Conservation (phyloP, 441 rosid species). For the Arabidopsis lyrata region DNA sequence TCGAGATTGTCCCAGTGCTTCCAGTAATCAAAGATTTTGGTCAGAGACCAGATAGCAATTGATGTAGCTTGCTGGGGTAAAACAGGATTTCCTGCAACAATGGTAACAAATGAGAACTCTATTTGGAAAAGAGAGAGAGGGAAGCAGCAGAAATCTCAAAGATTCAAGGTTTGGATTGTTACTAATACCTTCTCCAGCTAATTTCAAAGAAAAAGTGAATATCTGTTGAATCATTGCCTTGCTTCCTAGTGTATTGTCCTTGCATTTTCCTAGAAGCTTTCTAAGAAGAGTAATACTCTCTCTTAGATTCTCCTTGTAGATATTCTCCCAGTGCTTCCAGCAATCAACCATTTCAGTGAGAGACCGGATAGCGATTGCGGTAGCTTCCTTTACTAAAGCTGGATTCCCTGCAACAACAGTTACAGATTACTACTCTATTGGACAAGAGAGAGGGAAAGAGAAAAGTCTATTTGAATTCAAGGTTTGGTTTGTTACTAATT, state of each 20-base stretch:
- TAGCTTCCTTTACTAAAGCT: neutral
- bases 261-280: neutral
- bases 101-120: neutral
- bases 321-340: neutral
- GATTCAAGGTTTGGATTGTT: neutral
- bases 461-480: neutral
- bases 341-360: neutral
- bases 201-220: constrained; percentile 27
- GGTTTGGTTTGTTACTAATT: neutral
- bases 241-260: constrained; percentile 69
- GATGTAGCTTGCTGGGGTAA: too few species aligned
- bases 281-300: neutral
- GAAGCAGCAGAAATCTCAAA: neutral
- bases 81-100: neutral
- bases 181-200: constrained; percentile 72
- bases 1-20: neutral
- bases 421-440: neutral
- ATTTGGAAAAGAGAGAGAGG: neutral
- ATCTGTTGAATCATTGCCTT: constrained; percentile 83
- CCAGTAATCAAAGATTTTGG: too few species aligned
- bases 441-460: too few species aligned
- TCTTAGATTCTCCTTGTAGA: neutral
- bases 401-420: neutral
- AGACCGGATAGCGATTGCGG: neutral
- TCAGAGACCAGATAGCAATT: too few species aligned